These are phyloP conservation scores for Dichomitus squalens DNA, from an alignment of 1,284 basidiomycete genomes.

Conservation along the genomic window DNA sequence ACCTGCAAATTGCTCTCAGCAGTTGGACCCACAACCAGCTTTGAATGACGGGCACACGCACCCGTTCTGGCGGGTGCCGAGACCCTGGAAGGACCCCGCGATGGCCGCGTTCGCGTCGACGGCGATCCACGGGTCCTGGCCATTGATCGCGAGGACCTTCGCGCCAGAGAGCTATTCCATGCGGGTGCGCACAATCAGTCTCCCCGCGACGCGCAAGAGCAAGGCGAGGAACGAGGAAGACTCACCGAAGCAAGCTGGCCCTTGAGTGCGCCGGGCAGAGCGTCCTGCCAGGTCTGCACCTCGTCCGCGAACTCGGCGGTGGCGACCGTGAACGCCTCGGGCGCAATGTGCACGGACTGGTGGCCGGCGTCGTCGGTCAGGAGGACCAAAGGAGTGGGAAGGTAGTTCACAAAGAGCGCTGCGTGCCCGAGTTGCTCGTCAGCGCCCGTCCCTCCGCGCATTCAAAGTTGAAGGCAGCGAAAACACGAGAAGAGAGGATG, in stretches of 20 bases:
- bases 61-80: conserved; percentile 53
- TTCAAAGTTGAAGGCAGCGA: no score
- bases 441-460: not conserved
- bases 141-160: conserved; percentile 55
- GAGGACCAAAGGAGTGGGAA: conserved; percentile 56
- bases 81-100: conserved; percentile 44
- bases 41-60: conserved; percentile 16
- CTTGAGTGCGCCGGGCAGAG: conserved; percentile 49
- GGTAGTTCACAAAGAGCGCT: conserved; percentile 53
- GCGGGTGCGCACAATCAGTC: conserved; percentile 22
- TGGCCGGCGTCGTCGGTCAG: conserved; percentile 47
- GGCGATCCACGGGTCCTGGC: conserved; percentile 52
- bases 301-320: conserved; percentile 55
- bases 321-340: conserved; percentile 57
- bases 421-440: not conserved
- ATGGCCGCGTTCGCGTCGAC: conserved; percentile 53
- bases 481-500: not conserved
- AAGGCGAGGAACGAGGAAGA: not conserved
- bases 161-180: conserved; percentile 55
- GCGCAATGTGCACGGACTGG: conserved; percentile 56
- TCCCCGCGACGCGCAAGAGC: conserved; percentile 26
- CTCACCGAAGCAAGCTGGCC: conserved; percentile 50
- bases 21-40: not conserved
- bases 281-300: conserved; percentile 55
- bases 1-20: conserved; percentile 26